Evolutionary conservation across 768 basidiomycete species (phyloP).

Genomic region (Boletus fagicola): DNA sequence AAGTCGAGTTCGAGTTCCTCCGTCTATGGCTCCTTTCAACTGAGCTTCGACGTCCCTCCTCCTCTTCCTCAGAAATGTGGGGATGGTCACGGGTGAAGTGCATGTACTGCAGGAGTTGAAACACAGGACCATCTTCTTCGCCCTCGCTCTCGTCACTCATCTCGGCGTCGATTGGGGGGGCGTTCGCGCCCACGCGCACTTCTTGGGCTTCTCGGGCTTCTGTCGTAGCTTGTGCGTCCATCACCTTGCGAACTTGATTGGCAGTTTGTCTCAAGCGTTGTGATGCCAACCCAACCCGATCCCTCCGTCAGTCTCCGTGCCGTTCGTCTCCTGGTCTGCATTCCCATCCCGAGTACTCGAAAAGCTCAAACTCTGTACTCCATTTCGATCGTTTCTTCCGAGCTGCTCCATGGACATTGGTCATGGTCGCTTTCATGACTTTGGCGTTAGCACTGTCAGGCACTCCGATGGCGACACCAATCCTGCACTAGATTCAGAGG

Average conservation of each 20-base stretch:
- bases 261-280: constrained; percentile 60
- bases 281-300: constrained; percentile 67
- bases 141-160: constrained; percentile 79
- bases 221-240: constrained; percentile 39
- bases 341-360: constrained; percentile 60
- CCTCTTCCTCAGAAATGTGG: constrained; percentile 68
- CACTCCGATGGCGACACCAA: constrained; percentile 28
- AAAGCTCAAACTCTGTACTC: constrained; percentile 73
- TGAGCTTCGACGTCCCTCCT: constrained; percentile 32
- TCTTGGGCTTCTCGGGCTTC: constrained; percentile 56
- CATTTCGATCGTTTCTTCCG: constrained; percentile 56
- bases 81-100: constrained; percentile 48
- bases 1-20: constrained; percentile 20
- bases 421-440: constrained; percentile 85
- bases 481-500: constrained; percentile 30
- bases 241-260: constrained; percentile 60
- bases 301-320: constrained; percentile 48
- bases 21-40: constrained; percentile 24
- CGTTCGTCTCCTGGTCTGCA: constrained; percentile 47
- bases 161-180: constrained; percentile 72
- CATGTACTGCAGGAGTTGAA: constrained; percentile 38
- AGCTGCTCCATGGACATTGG: constrained; percentile 88
- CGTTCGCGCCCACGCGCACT: constrained; percentile 40
- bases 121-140: constrained; percentile 50
- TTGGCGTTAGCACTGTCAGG: constrained; percentile 38